Evolutionary conservation across 139 green algal genomes (phyloP), one percentile per base, ranked within the genome.

Genomic region (Haematococcus lacustris): DNA sequence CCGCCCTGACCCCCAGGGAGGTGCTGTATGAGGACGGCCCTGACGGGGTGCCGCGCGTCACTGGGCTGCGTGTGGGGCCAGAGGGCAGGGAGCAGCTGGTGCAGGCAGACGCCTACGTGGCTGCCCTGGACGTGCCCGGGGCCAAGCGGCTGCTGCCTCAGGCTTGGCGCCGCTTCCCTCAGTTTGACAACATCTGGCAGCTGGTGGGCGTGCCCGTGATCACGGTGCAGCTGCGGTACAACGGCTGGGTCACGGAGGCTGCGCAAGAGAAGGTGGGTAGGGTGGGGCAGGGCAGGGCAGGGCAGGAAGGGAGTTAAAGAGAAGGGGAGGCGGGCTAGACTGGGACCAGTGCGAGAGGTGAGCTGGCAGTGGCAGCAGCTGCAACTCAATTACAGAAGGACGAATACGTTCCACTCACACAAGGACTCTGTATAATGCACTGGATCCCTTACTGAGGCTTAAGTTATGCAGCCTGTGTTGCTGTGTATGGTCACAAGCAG

Each of bases 221-320:
- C 76, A 98, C 93, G 3, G 93, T 98, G 64, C 93, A 98, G 86
- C 87, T 98, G 70, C 85, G 93, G 7, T 98, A 98, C 71, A 81
- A 97, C 68, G 94, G 94, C 41, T 98, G 94, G 94, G 91, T 98
- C 28, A 98, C 94, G 0, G 94, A 98, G 26, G n/a, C n/a, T n/a
- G n/a, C n/a, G n/a, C n/a, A n/a, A n/a, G n/a, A n/a, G n/a, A n/a
- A n/a, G n/a, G n/a, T n/a, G n/a, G n/a, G n/a, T n/a, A n/a, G n/a
- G n/a, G n/a, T n/a, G n/a, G n/a, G n/a, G n/a, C n/a, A n/a, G n/a
- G n/a, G n/a, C n/a, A n/a, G n/a, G n/a, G n/a, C n/a, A n/a, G n/a
- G n/a, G n/a, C n/a, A n/a, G n/a, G n/a, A n/a, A n/a, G n/a, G n/a
- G n/a, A n/a, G n/a, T n/a, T n/a, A n/a, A n/a, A n/a, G n/a, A n/a